Base-by-base conservation (phyloP, 1,139 yeast species). In the Pichia sp. region DNA sequence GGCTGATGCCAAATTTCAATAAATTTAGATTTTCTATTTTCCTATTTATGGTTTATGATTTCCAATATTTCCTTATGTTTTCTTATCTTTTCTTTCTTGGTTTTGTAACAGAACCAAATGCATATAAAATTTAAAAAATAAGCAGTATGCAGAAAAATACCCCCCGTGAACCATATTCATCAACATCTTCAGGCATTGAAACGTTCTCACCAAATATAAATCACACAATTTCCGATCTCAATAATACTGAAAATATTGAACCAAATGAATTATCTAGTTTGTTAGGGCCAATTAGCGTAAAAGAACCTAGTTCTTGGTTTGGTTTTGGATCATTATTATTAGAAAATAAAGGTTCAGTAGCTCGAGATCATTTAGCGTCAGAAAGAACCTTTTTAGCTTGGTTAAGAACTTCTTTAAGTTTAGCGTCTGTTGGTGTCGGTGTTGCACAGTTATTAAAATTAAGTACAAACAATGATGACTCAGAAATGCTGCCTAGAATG, bases 341-440 rank as follows among this genome's bases (percentile, higher is more conserved):
- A 30, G 78, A 73, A 51, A 74, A 74, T 49, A 72, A 70, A 49
- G 76, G 76, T 0, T 63, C 77, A 1, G 77, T 73, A 1, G 78
- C 78, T 1, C 62, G 79, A 54, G 79, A 74, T 56, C 78, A 73
- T 56, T 64, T 67, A 33, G 69, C 71, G 6, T 63, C 65, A 3
- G 71, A 67, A 43, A 56, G 71, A 48, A 67, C 71, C 1, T 66
- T 63, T 36, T 53, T 67, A 28, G 68, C 70, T 3, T 67, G 70
- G 70, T 51, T 67, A 9, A 53, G 70, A 37, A 67, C 71, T 0
- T 71, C 80, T 10, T 60, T 79, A 45, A 74, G 78, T 9, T 70
- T 78, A 47, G 77, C 81, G 6, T 72, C 81, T 10, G 72, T 76
- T 29, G 84, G 84, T 0, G 78, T 79, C 3, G 83, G 79, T 18